phyloP scores from a whole-genome alignment of 345 rosid genomes.

The Raphanus sativus region DNA sequence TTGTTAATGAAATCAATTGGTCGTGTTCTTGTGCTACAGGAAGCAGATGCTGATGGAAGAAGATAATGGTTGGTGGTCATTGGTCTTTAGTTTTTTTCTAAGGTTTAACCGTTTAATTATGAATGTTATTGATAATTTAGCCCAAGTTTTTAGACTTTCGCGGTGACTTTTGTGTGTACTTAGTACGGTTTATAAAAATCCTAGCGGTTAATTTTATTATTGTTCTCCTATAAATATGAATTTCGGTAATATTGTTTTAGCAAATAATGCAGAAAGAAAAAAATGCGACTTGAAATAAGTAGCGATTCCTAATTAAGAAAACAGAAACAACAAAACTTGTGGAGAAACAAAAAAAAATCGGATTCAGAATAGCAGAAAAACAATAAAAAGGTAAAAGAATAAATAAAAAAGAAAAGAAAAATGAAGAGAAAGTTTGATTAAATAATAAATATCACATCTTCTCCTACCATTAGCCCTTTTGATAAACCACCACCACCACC shows the following conservation, averaged over 20 bases:
- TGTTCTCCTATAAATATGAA: background rate
- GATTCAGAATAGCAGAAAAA: conserved; percentile 12
- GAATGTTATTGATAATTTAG: background rate
- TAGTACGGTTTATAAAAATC: background rate
- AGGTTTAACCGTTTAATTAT: background rate
- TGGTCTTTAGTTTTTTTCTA: background rate
- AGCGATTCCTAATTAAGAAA: background rate
- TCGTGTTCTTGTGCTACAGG: background rate
- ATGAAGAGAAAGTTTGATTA: background rate
- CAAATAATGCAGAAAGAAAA: background rate
- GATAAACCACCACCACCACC: conserved; percentile 24
- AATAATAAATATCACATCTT: conserved; percentile 6
- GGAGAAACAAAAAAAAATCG: conserved; percentile 16
- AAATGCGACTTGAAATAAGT: background rate
- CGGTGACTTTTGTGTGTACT: background rate
- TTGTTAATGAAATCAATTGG: background rate
- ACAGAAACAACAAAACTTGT: conserved; percentile 24
- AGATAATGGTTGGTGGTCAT: background rate
- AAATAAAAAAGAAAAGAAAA: background rate
- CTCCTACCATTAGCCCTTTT: background rate
- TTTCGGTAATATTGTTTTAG: background rate
- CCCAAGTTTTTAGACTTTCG: background rate
- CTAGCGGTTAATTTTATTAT: background rate
- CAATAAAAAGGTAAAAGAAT: background rate
- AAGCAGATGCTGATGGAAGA: background rate